A percentile compares a stretch with the other conserved stretches of the same genome.
phyloP scores from a whole-genome alignment of 208 protist genomes.

The Blechomonas ayalai region DNA sequence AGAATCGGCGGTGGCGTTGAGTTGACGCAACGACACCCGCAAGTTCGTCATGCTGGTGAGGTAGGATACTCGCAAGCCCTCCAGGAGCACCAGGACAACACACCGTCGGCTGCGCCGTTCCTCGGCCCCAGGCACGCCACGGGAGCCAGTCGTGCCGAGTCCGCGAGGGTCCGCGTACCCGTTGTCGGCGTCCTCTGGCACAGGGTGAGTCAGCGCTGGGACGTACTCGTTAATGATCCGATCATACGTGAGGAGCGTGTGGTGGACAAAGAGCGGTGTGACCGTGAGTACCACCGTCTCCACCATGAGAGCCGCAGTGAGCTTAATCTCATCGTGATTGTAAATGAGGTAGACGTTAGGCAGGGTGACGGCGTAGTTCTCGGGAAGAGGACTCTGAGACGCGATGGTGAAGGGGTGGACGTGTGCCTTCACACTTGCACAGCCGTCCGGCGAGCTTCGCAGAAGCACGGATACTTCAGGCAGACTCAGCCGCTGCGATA shows the following conservation, averaged over 20 bases:
- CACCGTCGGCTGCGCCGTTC: constrained; percentile 4
- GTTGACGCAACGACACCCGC: constrained; percentile 43
- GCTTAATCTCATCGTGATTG: constrained; percentile 50
- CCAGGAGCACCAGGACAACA: constrained; percentile 62
- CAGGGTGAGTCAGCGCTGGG: constrained; percentile 11
- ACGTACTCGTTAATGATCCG: constrained; percentile 39
- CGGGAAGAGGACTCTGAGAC: constrained; percentile 10
- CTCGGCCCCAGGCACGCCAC: constrained; percentile 1
- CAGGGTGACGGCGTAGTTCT: constrained; percentile 43
- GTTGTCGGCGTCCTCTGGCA: constrained; percentile 11
- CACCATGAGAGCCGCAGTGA: constrained; percentile 43
- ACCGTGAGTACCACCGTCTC: constrained; percentile 70
- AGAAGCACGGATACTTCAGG: constrained; percentile 56
- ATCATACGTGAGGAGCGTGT: constrained; percentile 59
- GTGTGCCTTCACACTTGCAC: constrained; percentile 52
- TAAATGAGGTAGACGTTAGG: constrained; percentile 69
- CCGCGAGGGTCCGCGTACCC: too few relatives aligned
- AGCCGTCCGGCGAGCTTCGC: constrained; percentile 56
- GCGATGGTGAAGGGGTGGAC: constrained; percentile 67
- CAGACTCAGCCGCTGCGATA: constrained; percentile 39
- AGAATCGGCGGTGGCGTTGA: constrained; percentile 52
- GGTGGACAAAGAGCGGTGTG: constrained; percentile 71
- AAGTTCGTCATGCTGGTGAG: constrained; percentile 80
- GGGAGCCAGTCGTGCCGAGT: neutral
- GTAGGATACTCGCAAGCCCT: constrained; percentile 62